Base-by-base conservation (phyloP, 371 early-diverging fungal species). In the Thermomucor indicae-seudaticae region DNA sequence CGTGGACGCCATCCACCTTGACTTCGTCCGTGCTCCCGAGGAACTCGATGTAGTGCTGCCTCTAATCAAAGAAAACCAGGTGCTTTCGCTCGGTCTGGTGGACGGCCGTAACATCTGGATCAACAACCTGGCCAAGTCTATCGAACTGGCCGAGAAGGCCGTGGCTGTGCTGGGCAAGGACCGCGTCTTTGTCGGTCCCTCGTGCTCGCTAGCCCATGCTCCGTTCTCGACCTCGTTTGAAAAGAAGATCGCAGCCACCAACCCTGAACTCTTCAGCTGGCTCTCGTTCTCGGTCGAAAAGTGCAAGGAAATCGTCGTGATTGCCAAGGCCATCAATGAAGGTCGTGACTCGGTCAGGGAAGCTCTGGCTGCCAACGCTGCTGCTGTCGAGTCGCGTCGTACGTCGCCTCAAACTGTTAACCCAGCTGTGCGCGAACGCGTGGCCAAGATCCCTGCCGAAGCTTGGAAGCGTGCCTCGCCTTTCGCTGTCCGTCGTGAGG, bases 101-200 rank as follows among this genome's bases (percentile, higher is more conserved):
- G 84, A 95, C 70, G 97, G 97, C 43, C 91, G 97, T 63, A 96
- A 97, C 84, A 85, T 97, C 72, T 97, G 97, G 97, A 93, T 91
- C 79, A 78, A 88, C 60, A 87, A 95, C 78, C 69, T 95, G 42
- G 77, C 66, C 58, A 69, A 75, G 49, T 89, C 91, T 52, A 77
- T 94, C 35, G 71, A 68, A 27, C 58, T 80, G 29, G 90, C 84
- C 55, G 57, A 81, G 54, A 74, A 81, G 64, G 89, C 90, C 47
- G 80, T 90, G 31, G 53, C 47, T 30, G 81, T 64, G 58, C 70
- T 84, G 38, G 92, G 81, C 51, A 53, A 78, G 47, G 86, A 89
- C 46, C 85, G 87, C 28, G 87, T 93, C 67, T 74, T 84, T 47
- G 75, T 95, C 43, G 90, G 82, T 58, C 88, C 94, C 43, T 92